Percentiles rank a stretch among this genome's conserved stretches.
phyloP scores from a whole-genome alignment of 2,329 filamentous ascomycete species.

The Orbilia brochopaga region DNA sequence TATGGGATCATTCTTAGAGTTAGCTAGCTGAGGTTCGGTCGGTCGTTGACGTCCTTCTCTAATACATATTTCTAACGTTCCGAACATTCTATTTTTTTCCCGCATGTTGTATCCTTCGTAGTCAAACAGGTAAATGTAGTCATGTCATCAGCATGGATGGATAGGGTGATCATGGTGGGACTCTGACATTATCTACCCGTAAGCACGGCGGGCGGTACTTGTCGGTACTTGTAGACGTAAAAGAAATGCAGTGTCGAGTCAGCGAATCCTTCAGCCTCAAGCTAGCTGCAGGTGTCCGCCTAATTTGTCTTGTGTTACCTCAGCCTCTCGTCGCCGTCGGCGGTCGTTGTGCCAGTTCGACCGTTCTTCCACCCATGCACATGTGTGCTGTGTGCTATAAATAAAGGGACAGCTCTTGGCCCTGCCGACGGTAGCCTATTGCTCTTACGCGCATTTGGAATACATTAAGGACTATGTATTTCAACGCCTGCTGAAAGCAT shows the following conservation, averaged over 20 bases:
- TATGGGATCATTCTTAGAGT: constrained; percentile 46
- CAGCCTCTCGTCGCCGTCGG: constrained; percentile 9
- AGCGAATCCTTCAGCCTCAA: constrained; percentile 43
- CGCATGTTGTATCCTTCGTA: no score
- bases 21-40: constrained; percentile 44
- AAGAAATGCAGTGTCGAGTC: constrained; percentile 4
- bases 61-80: constrained; percentile 43
- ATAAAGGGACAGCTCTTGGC: background rate
- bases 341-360: background rate
- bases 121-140: no score
- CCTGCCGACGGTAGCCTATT: background rate
- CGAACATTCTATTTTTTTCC: constrained; percentile 7
- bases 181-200: no score
- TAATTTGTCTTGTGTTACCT: constrained; percentile 37
- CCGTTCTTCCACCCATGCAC: background rate
- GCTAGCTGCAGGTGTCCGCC: constrained; percentile 32
- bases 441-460: background rate
- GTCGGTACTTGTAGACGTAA: constrained; percentile 21
- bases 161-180: no score
- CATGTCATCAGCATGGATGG: no score
- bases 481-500: no score
- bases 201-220: background rate
- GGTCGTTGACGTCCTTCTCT: constrained; percentile 47
- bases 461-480: no score
- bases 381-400: constrained; percentile 9